Conservation (phyloP, 257 asterid genomes). For the Ilex aquifolium region DNA sequence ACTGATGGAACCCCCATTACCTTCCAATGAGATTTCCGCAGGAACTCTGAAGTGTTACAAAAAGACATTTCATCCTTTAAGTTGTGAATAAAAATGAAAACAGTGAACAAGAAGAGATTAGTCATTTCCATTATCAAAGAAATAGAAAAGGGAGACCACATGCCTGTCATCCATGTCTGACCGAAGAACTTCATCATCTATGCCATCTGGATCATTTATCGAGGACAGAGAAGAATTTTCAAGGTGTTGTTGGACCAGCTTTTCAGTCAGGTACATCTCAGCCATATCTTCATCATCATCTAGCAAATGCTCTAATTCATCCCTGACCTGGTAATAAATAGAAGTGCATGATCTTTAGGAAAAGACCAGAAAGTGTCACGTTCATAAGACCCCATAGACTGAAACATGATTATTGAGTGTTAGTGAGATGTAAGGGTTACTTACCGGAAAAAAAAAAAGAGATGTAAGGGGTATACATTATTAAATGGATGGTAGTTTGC, state of each 20-base stretch:
- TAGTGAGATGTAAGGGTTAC: neutral
- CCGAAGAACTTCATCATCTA: slow-evolving; percentile 42
- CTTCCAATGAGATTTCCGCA: slow-evolving; percentile 46
- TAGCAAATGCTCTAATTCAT: slow-evolving; percentile 91
- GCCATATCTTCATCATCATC: slow-evolving; percentile 98
- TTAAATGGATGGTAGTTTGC: neutral
- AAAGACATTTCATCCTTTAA: slow-evolving; percentile 2
- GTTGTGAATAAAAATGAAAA: neutral
- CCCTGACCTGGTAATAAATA: slow-evolving; percentile 60
- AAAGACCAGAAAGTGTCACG: neutral
- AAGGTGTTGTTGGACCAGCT: slow-evolving; percentile 48
- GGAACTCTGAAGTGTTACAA: slow-evolving; percentile 38
- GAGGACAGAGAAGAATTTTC: slow-evolving; percentile 59
- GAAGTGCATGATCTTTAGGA: neutral
- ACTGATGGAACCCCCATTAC: slow-evolving; percentile 35
- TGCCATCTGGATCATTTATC: slow-evolving; percentile 45
- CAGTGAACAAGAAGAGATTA: too few relatives aligned
- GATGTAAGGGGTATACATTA: too few relatives aligned
- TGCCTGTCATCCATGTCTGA: slow-evolving; percentile 55
- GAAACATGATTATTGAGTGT: neutral
- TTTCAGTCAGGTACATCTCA: slow-evolving; percentile 93
- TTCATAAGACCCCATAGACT: neutral
- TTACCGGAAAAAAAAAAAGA: too few relatives aligned
- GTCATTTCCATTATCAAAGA: neutral
- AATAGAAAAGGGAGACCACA: slow-evolving; percentile 5